Conservation (phyloP, 2,329 filamentous ascomycete genomes). For the Colletotrichum lentis region DNA sequence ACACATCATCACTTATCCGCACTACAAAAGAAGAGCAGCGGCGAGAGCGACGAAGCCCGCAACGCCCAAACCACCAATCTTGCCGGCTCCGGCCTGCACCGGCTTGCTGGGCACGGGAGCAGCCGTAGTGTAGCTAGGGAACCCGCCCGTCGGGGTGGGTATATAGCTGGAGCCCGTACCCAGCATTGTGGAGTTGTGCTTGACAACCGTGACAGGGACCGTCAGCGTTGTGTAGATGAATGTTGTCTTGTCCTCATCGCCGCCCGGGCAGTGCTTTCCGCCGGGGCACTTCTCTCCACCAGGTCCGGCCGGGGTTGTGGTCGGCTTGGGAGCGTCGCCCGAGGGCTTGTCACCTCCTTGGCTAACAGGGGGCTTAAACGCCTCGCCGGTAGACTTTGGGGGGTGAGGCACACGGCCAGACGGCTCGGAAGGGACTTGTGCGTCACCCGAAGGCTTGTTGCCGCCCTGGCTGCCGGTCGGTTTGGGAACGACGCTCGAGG, state of each 20-base stretch:
- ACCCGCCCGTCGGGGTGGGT: slow-evolving; percentile 21
- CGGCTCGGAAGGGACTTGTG: slow-evolving; percentile 2
- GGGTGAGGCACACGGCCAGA: slow-evolving; percentile 48
- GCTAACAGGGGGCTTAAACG: neutral
- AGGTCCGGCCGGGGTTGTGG: slow-evolving; percentile 2
- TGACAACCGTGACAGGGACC: slow-evolving; percentile 21
- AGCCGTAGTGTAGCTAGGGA: slow-evolving; percentile 14
- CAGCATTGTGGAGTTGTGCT: slow-evolving; percentile 30
- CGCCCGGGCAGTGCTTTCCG: slow-evolving; percentile 5
- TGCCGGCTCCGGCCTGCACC: slow-evolving; percentile 35
- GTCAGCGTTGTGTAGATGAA: slow-evolving; percentile 26
- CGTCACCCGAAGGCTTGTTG: slow-evolving; percentile 11
- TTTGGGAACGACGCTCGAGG: neutral
- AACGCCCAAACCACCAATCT: slow-evolving; percentile 29
- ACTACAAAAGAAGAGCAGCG: slow-evolving; percentile 27
- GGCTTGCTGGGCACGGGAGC: slow-evolving; percentile 43
- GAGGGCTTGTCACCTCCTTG: neutral
- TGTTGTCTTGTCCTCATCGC: slow-evolving; percentile 6
- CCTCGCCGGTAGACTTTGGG: slow-evolving; percentile 15
- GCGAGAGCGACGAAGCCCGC: slow-evolving; percentile 40
- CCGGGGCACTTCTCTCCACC: slow-evolving; percentile 10
- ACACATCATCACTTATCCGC: neutral
- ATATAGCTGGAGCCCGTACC: slow-evolving; percentile 21
- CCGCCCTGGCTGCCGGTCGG: slow-evolving; percentile 5
- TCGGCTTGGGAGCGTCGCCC: slow-evolving; percentile 15